Conservation (phyloP, 176 grass and related monocot species). For the Oryza australiensis region DNA sequence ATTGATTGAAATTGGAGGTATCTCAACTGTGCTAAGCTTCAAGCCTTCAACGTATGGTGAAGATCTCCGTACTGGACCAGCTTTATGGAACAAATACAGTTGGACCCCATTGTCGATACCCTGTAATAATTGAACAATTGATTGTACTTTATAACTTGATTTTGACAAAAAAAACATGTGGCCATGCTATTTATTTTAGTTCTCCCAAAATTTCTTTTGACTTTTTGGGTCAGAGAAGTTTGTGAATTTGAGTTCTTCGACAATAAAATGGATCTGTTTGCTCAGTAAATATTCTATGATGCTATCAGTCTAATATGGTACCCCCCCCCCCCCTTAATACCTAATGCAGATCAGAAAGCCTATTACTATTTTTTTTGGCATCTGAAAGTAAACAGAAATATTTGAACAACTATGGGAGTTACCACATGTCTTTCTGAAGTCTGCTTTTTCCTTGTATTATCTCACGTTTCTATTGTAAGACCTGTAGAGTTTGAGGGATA, state of each 20-base stretch:
- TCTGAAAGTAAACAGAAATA: neutral
- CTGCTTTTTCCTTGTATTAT: neutral
- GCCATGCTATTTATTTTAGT: neutral
- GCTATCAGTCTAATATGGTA: neutral
- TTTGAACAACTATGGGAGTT: neutral
- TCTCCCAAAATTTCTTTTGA: neutral
- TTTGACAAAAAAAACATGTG: neutral
- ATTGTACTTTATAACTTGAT: neutral
- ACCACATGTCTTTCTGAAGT: neutral
- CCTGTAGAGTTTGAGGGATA: neutral
- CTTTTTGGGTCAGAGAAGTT: neutral
- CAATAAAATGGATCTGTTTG: neutral
- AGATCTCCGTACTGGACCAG: constrained; percentile 1
- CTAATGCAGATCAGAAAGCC: neutral
- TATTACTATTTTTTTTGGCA: too few species aligned
- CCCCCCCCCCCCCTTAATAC: neutral
- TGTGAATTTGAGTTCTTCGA: neutral
- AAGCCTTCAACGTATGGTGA: neutral
- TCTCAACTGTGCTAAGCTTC: neutral
- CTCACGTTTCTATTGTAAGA: neutral
- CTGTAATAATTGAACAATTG: constrained; percentile 14
- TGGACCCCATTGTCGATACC: constrained; percentile 26
- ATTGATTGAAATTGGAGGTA: constrained; percentile 12
- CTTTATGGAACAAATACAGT: neutral
- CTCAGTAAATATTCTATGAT: neutral